Base-by-base conservation (phyloP, 1,139 yeast genomes). In the Saccharomyces hybrid region DNA sequence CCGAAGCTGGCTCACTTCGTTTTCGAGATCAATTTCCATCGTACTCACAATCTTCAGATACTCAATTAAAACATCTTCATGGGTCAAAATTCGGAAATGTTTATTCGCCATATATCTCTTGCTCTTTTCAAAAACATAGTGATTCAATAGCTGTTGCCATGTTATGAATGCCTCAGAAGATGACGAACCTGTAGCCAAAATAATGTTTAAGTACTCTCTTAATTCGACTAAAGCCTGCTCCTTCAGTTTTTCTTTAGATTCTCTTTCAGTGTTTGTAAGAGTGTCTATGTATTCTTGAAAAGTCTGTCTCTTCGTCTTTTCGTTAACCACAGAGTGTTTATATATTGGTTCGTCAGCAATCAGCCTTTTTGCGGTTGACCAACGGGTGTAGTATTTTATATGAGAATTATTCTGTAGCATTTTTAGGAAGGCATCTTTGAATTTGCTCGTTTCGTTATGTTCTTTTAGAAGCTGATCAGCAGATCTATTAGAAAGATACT, bases 291-390 rank as follows among this genome's bases (percentile, higher is more conserved):
- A 85, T 41, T 79, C 79, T 47, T 73, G 68, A 64, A 79, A 87
- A 1, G 83, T 74, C 46, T 73, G 73, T 46, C 74, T 75, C 52
- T 84, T 81, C 52, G 83, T 78, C 28, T 72, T 72, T 54, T 83
- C 88, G 28, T 82, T 76, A 41, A 85, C 76, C 31, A 84, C 80
- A 2, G 88, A 75, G 61, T 82, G 85, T 57, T 76, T 77, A 68
- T 83, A 88, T 11, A 85, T 79, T 0, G 91, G 83, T 62, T 87
- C 95, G 51, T 84, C 83, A 5, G 73, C 68, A 3, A 88, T 76
- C 54, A 78, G 59, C 23, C 71, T 72, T 57, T 77, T 79, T 1
- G 81, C 75, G 0, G 84, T 77, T 29, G 67, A 61, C 96, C 96
- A 90, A 47, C 88, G 72, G 0, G 96, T 82, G 56, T 76, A 79